A percentile compares a stretch with the other conserved stretches of the same genome.
phyloP scores from a whole-genome alignment of 2,329 filamentous ascomycete species.

The Pestalotiopsis sp. region DNA sequence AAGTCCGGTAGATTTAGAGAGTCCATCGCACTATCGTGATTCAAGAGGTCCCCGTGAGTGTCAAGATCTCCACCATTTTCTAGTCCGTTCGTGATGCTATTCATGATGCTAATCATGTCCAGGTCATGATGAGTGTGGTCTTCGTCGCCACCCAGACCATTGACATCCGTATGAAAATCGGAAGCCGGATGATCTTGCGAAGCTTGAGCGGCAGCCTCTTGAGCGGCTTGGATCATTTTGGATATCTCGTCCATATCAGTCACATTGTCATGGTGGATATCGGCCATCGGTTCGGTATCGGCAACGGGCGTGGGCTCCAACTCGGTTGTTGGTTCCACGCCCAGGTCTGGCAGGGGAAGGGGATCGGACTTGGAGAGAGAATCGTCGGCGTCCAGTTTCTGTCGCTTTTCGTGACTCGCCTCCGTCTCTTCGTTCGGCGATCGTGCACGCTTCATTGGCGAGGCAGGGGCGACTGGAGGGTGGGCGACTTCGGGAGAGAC shows the following conservation, averaged over 20 bases:
- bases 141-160: background rate
- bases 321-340: background rate
- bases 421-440: constrained; percentile 20
- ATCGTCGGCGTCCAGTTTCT: constrained; percentile 27
- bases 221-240: constrained; percentile 10
- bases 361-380: constrained; percentile 4
- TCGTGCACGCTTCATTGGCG: constrained; percentile 30
- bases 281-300: constrained; percentile 16
- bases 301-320: constrained; percentile 19
- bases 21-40: constrained; percentile 17
- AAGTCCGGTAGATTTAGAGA: constrained; percentile 6
- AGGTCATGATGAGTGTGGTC: constrained; percentile 13
- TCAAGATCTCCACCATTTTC: constrained; percentile 16
- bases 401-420: constrained; percentile 27
- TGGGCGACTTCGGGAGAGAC: constrained; percentile 15
- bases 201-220: background rate
- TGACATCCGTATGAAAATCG: constrained; percentile 3
- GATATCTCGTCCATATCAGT: constrained; percentile 15
- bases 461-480: constrained; percentile 16
- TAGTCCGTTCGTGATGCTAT: background rate
- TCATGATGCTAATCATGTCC: constrained; percentile 13
- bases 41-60: background rate
- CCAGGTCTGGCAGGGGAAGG: background rate
- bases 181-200: constrained; percentile 6
- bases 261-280: constrained; percentile 12